Base-by-base conservation (phyloP, 2,329 filamentous ascomycete genomes). In the Fusarium nematophilum region DNA sequence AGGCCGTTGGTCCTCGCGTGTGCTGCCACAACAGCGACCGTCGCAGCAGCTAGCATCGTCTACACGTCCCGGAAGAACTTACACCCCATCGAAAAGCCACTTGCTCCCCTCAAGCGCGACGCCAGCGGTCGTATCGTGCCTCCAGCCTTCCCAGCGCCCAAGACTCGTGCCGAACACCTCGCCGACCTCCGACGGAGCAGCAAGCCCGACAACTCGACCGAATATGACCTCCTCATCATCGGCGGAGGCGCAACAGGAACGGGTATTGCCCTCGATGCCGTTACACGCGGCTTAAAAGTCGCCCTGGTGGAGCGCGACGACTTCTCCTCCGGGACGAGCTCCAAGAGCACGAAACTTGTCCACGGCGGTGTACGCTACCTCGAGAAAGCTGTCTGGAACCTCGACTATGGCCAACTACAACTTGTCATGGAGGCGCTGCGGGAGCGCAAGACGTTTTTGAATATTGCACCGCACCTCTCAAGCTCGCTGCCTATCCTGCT, bases 301-400 rank as follows among this genome's bases (percentile, higher is more conserved):
- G 91, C 91, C 10, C 78, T 93, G 44, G 90, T 95, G 13, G 91
- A 95, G 78, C 83, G 90, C 59, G 91, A 94, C 73, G 91, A 95
- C 76, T 95, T 94, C 73, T 89, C 88, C 67, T 84, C 88, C 59
- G 91, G 91, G 25, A 94, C 91, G 33, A 93, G 90, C 79, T 92
- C 89, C 75, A 94, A 94, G 80, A 93, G 90, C 78, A 95, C 91
- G 42, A 95, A 95, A 77, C 82, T 95, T 47, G 91, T 95, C 14
- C 91, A 95, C 76, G 91, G 91, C 65, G 91, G 91, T 70, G 91
- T 95, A 56, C 86, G 91, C 64, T 95, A 94, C 73, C 81, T 95
- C 54, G 91, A 95, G 75, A 95, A 95, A 80, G 91, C 91, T 49
- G 87, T 95, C 43, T 92, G 88, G 88, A 90, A 93, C 73, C 80